Evolutionary conservation across 495 filamentous ascomycete genomes (phyloP).

Genomic region (Penicillium tannophilum): DNA sequence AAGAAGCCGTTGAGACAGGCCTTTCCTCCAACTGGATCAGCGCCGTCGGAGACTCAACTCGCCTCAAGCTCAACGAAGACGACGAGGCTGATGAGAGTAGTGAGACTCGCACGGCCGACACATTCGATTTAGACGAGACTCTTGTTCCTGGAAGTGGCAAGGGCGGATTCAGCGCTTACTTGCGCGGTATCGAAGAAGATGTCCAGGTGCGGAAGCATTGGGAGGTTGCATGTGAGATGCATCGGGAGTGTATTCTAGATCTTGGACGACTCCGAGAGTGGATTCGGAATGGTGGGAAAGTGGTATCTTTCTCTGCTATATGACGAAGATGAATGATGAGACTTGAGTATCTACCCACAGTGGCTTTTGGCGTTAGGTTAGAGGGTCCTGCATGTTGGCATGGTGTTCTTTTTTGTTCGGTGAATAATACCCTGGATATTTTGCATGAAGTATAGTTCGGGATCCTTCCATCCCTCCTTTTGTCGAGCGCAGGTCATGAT

Average conservation of each 20-base stretch:
- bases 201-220: slow-evolving; percentile 62
- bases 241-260: slow-evolving; percentile 60
- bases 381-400: background rate
- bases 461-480: background rate
- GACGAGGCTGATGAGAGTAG: slow-evolving; percentile 21
- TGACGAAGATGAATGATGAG: slow-evolving; percentile 3
- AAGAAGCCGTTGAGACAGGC: slow-evolving; percentile 51
- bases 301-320: slow-evolving; percentile 19
- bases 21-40: slow-evolving; percentile 60
- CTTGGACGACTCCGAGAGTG: slow-evolving; percentile 59
- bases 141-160: slow-evolving; percentile 34
- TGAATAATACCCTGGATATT: background rate
- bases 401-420: background rate
- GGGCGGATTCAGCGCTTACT: slow-evolving; percentile 59
- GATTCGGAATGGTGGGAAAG: slow-evolving; percentile 43
- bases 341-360: slow-evolving; percentile 1
- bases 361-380: background rate
- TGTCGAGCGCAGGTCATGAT: no score
- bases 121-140: slow-evolving; percentile 10
- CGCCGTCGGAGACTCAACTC: slow-evolving; percentile 50
- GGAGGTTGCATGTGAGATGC: slow-evolving; percentile 63
- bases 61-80: slow-evolving; percentile 28
- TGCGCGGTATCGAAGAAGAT: slow-evolving; percentile 65
- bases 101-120: slow-evolving; percentile 17
- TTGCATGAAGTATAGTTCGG: background rate